Base-by-base conservation (phyloP, 495 filamentous ascomycete species). In the Staphylotrichum longicolle region DNA sequence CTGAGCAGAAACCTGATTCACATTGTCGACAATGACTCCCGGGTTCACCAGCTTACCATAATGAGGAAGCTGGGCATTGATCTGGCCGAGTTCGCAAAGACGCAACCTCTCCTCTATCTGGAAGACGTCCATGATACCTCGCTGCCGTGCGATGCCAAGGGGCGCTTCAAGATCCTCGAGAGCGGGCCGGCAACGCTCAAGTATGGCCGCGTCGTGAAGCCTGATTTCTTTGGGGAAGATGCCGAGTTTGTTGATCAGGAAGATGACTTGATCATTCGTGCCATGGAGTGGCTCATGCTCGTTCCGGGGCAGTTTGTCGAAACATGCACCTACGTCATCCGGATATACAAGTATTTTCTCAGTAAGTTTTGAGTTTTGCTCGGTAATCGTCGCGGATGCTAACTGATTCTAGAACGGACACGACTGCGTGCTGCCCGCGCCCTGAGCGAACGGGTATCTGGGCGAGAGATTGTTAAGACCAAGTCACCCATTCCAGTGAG, bases 241-340 rank as follows among this genome's bases (percentile, higher is more conserved):
- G 68, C 85, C 14, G 81, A 84, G 12, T 71, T 74, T 12, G 73
- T 79, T 6, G 70, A 76, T 14, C n/a, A 57, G 11, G 67, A 83
- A 54, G 91, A 96, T 60, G 83, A 89, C 51, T 75, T 82, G 46
- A 76, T 96, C 60, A 91, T 97, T 53, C 82, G 87, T 42, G 85
- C 87, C 57, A 72, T 96, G 58, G 89, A 96, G 66, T 98, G 94
- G 94, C 87, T 91, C 69, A 73, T 89, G 61, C 76, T 88, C 49
- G 78, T 91, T 12, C 85, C 88, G 33, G 86, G 82, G 2, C 79
- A 90, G 57, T 91, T 89, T 81, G 71, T 78, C 34, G 81, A 89
- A 61, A 88, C 91, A 3, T 91, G 93, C 73, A 64, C 76, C 14
- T 80, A 83, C 42, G 86, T 89, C 41, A 78, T 82, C 37, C 74